A percentile compares a stretch with the other conserved stretches of the same genome.
Conservation (phyloP, 2,329 filamentous ascomycete species). For the Lachnellula subtilissima region DNA sequence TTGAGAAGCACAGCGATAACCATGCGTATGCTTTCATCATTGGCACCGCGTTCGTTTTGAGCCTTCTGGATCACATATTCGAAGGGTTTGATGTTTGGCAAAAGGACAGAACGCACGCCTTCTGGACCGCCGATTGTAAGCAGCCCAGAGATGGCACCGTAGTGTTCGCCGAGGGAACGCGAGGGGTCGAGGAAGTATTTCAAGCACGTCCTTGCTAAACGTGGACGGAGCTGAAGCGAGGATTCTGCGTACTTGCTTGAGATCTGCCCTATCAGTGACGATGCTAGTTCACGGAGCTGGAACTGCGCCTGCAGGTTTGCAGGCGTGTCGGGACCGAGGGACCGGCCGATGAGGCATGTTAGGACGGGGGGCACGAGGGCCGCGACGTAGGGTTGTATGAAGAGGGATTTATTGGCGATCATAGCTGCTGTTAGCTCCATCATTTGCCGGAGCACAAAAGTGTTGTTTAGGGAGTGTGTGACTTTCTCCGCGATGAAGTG, state of each 20-base stretch:
- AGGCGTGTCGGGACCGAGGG: constrained; percentile 48
- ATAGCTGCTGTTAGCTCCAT: constrained; percentile 85
- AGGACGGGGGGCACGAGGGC: constrained; percentile 79
- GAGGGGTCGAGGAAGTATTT: constrained; percentile 87
- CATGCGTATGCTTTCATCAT: constrained; percentile 54
- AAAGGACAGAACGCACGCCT: constrained; percentile 56
- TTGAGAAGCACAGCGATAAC: constrained; percentile 53
- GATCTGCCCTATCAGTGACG: constrained; percentile 74
- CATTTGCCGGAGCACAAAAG: constrained; percentile 85
- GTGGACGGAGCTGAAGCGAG: constrained; percentile 77
- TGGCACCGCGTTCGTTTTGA: constrained; percentile 45
- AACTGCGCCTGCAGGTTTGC: constrained; percentile 62
- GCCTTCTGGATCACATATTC: constrained; percentile 55
- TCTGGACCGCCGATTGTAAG: constrained; percentile 68
- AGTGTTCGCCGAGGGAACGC: constrained; percentile 78
- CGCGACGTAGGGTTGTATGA: constrained; percentile 58
- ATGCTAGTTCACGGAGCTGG: constrained; percentile 76
- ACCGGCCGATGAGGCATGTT: constrained; percentile 83
- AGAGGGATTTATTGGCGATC: constrained; percentile 76
- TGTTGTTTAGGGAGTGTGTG: constrained; percentile 85
- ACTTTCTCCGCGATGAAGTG: constrained; percentile 95
- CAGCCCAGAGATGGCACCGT: constrained; percentile 80
- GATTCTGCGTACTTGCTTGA: constrained; percentile 75
- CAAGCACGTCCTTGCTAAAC: constrained; percentile 86
- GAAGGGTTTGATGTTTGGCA: constrained; percentile 63